Conservation (phyloP, 768 basidiomycete species). For the Coprinopsis marcescibilis region DNA sequence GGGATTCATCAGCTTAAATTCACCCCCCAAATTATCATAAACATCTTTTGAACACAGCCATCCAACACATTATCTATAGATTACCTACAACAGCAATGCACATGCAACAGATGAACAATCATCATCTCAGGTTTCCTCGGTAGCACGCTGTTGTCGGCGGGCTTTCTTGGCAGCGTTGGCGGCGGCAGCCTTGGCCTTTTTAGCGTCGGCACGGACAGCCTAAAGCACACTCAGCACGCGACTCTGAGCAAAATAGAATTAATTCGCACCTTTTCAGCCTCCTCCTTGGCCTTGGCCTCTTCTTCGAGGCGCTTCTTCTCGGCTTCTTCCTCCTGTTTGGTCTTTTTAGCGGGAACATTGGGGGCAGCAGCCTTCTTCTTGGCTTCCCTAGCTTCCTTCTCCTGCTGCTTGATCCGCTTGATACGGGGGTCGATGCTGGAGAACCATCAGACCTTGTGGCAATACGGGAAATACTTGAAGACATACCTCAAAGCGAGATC, state of each 20-base stretch:
- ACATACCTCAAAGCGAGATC: conserved; percentile 66
- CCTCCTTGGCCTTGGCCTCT: conserved; percentile 72
- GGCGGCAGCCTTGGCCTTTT: conserved; percentile 79
- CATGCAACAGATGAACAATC: no score
- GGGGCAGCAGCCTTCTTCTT: conserved; percentile 58
- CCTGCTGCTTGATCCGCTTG: conserved; percentile 93
- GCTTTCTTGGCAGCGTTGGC: conserved; percentile 93
- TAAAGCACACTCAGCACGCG: conserved; percentile 17
- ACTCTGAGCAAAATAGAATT: not conserved
- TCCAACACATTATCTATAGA: no score
- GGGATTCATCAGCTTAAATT: no score
- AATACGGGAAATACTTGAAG: not conserved
- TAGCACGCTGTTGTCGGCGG: conserved; percentile 54
- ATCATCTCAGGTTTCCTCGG: no score
- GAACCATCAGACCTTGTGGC: not conserved
- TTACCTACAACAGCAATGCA: no score
- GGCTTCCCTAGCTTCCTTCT: conserved; percentile 89
- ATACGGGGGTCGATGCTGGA: conserved; percentile 81
- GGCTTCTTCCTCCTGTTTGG: conserved; percentile 67
- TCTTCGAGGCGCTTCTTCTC: conserved; percentile 71
- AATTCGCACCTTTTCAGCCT: conserved; percentile 68
- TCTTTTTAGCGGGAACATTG: conserved; percentile 56
- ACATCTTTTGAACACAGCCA: no score
- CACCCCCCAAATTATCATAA: no score
- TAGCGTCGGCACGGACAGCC: conserved; percentile 64